Evolutionary conservation across 1,284 basidiomycete genomes (phyloP).

Genomic region (Ganoderma meredithae): DNA sequence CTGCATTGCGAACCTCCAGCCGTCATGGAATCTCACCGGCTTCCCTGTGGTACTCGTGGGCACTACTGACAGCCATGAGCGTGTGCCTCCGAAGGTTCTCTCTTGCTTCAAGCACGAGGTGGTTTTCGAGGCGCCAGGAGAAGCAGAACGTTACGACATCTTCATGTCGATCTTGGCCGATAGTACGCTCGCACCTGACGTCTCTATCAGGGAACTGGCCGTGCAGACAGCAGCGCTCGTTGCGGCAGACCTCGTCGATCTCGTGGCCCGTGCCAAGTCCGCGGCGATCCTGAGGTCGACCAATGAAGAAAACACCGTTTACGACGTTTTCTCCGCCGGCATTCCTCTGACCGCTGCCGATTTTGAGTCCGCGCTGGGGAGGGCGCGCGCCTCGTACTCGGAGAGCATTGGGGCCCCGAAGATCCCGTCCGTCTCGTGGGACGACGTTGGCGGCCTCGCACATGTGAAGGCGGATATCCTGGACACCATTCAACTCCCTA

Average conservation of each 20-base stretch:
- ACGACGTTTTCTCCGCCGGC: slow-evolving; percentile 51
- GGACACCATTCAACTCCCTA: slow-evolving; percentile 95
- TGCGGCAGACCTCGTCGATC: slow-evolving; percentile 81
- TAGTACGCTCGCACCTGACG: slow-evolving; percentile 74
- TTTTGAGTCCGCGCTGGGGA: slow-evolving; percentile 78
- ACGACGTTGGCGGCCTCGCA: slow-evolving; percentile 94
- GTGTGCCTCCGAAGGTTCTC: slow-evolving; percentile 72
- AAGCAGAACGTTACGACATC: slow-evolving; percentile 75
- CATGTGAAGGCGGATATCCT: slow-evolving; percentile 93
- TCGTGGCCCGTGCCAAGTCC: slow-evolving; percentile 71
- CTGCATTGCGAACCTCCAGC: slow-evolving; percentile 63
- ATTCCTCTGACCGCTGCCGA: slow-evolving; percentile 72
- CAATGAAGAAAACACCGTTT: slow-evolving; percentile 30
- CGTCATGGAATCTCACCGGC: slow-evolving; percentile 63
- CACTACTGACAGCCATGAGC: slow-evolving; percentile 76
- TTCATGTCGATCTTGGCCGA: slow-evolving; percentile 58
- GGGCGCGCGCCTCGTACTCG: slow-evolving; percentile 83
- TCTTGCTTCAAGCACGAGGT: slow-evolving; percentile 92
- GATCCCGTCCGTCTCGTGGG: slow-evolving; percentile 97
- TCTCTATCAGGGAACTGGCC: slow-evolving; percentile 78
- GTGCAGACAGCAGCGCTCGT: slow-evolving; percentile 93
- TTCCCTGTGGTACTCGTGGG: slow-evolving; percentile 80
- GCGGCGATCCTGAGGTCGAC: slow-evolving; percentile 65
- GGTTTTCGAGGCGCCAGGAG: slow-evolving; percentile 82
- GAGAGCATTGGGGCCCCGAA: slow-evolving; percentile 96